phyloP scores from a whole-genome alignment of 805 yeast genomes.

The Lipomyces starkeyi region DNA sequence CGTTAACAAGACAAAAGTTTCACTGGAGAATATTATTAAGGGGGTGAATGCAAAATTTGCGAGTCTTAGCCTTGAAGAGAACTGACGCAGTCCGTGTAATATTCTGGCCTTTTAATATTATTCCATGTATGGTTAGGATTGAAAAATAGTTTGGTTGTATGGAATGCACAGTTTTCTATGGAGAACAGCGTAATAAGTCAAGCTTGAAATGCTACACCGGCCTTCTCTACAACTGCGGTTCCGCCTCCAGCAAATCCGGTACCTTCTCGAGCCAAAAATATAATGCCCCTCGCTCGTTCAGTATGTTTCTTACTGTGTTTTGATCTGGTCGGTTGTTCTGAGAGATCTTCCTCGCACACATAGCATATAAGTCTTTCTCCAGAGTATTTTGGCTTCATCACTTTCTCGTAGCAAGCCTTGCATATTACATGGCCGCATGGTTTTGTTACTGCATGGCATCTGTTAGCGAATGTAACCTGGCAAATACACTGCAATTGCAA shows the following conservation, averaged over 20 bases:
- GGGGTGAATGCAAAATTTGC: conserved; percentile 14
- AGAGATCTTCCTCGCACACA: conserved; percentile 32
- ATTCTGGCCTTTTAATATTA: neutral
- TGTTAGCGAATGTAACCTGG: neutral
- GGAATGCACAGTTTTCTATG: neutral
- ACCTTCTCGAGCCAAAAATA: conserved; percentile 35
- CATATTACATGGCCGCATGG: conserved; percentile 39
- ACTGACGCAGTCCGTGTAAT: neutral
- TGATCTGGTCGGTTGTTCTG: neutral
- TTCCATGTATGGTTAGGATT: neutral
- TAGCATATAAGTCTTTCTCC: conserved; percentile 32
- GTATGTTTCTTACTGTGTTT: conserved; percentile 13
- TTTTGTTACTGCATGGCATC: conserved; percentile 19
- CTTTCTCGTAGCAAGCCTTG: conserved; percentile 32
- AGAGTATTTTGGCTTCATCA: conserved; percentile 29
- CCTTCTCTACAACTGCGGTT: conserved; percentile 30
- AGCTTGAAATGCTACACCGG: conserved; percentile 38
- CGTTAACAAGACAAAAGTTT: conserved; percentile 16
- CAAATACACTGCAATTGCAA: neutral
- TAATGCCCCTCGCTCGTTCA: conserved; percentile 16
- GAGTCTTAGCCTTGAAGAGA: conserved; percentile 2
- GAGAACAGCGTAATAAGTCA: conserved; percentile 10
- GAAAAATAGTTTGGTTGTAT: neutral
- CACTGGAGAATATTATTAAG: conserved; percentile 18
- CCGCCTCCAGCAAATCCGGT: conserved; percentile 39